Evolutionary conservation across 345 rosid genomes (phyloP).

Genomic region (Reutealis trisperma): DNA sequence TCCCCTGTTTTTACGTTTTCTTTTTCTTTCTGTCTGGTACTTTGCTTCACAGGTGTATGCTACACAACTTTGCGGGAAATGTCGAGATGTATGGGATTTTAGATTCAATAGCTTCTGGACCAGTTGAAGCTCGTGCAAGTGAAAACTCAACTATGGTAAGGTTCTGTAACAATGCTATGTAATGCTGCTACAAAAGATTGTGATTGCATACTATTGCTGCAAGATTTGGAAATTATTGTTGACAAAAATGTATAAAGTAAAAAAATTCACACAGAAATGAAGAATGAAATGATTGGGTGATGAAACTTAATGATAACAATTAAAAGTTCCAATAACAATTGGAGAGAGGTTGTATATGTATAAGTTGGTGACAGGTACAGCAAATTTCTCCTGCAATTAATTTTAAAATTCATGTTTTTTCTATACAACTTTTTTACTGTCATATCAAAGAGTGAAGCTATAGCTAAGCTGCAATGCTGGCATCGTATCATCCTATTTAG

Average conservation of each 20-base stretch:
- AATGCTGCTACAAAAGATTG: neutral
- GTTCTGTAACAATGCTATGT: neutral
- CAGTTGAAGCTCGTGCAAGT: constrained; percentile 59
- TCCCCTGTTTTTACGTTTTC: neutral
- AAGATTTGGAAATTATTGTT: neutral
- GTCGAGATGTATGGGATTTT: constrained; percentile 69
- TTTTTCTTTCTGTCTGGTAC: neutral
- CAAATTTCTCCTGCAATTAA: neutral
- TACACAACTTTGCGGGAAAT: constrained; percentile 78
- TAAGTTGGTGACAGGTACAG: neutral
- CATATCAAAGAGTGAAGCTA: neutral
- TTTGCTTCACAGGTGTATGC: constrained; percentile 66
- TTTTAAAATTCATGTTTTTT: neutral
- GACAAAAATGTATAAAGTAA: neutral
- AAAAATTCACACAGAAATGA: neutral
- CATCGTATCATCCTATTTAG: neutral
- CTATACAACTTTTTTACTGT: neutral
- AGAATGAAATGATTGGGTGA: neutral
- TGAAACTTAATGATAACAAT: neutral
- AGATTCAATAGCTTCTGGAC: constrained; percentile 69
- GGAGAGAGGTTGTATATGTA: neutral
- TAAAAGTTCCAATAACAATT: neutral
- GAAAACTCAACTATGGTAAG: constrained; percentile 68
- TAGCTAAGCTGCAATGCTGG: neutral
- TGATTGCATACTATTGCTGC: neutral